phyloP scores from a whole-genome alignment of 2,329 filamentous ascomycete species.

The Xylogone sp. region DNA sequence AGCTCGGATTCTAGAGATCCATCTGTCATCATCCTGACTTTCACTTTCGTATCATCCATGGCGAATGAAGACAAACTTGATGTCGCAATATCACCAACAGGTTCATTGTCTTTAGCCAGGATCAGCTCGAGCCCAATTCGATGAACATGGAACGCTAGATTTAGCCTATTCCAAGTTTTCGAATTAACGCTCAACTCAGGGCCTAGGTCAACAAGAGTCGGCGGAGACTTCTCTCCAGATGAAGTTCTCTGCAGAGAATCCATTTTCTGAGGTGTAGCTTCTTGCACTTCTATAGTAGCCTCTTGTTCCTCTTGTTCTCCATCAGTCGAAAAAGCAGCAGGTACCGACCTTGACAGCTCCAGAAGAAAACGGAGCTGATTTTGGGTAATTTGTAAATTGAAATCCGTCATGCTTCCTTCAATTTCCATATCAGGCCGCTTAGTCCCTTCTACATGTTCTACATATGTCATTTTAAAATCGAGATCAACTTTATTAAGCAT shows the following conservation, averaged over 20 bases:
- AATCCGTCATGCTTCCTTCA: constrained; percentile 85
- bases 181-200: constrained; percentile 68
- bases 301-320: constrained; percentile 68
- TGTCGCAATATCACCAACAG: constrained; percentile 72
- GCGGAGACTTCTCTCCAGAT: constrained; percentile 22
- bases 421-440: constrained; percentile 90
- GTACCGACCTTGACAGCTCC: constrained; percentile 83
- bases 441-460: constrained; percentile 74
- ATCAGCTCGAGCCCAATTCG: constrained; percentile 87
- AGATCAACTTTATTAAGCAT: constrained; percentile 97
- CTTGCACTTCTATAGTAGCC: constrained; percentile 69
- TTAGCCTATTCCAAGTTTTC: constrained; percentile 86
- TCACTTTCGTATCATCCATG: constrained; percentile 86
- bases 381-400: constrained; percentile 86
- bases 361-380: constrained; percentile 87
- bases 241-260: constrained; percentile 12
- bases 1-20: constrained; percentile 89
- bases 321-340: constrained; percentile 78
- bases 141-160: constrained; percentile 84
- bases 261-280: constrained; percentile 31
- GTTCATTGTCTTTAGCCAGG: constrained; percentile 68
- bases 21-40: constrained; percentile 90
- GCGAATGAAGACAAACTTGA: constrained; percentile 92
- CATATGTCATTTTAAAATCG: constrained; percentile 86
- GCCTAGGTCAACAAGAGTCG: constrained; percentile 49